phyloP scores from a whole-genome alignment of 768 basidiomycete genomes.

The Leccinum disarticulatum region DNA sequence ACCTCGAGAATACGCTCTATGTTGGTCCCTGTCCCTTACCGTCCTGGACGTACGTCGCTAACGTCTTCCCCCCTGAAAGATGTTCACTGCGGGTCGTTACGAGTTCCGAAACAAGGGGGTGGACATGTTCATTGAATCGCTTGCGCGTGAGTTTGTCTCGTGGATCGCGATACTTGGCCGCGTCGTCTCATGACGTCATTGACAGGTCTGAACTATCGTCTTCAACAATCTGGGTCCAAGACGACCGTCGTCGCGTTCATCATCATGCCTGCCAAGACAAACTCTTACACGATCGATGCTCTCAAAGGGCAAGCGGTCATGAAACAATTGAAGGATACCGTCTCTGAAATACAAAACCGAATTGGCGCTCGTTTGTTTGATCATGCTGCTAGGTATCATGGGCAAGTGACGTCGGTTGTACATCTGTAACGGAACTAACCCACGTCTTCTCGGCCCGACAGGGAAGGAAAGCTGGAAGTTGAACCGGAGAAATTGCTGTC shows the following conservation, averaged over 20 bases:
- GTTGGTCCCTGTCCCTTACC: conserved; percentile 39
- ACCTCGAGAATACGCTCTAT: conserved; percentile 88
- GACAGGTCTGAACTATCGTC: conserved; percentile 56
- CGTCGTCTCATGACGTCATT: not conserved
- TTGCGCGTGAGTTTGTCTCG: conserved; percentile 66
- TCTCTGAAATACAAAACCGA: conserved; percentile 91
- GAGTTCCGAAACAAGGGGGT: conserved; percentile 99
- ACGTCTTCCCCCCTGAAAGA: conserved; percentile 41
- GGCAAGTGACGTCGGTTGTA: conserved; percentile 48
- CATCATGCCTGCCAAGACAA: conserved; percentile 96
- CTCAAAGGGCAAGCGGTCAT: conserved; percentile 97
- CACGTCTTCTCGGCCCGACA: conserved; percentile 23
- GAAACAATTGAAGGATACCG: conserved; percentile 93
- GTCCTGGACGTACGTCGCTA: conserved; percentile 2
- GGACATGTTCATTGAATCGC: conserved; percentile 98
- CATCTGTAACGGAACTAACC: not conserved
- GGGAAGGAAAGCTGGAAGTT: conserved; percentile 74
- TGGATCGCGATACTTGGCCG: not conserved
- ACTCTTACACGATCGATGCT: conserved; percentile 96
- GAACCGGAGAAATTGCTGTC: conserved; percentile 78
- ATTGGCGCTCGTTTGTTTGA: conserved; percentile 93
- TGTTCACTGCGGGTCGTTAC: conserved; percentile 99
- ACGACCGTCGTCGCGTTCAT: conserved; percentile 96
- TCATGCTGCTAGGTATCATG: conserved; percentile 89
- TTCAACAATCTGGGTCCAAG: conserved; percentile 62